Evolutionary conservation across 148 eudicot species (phyloP).

Genomic region (Tetragonia tetragonoides): DNA sequence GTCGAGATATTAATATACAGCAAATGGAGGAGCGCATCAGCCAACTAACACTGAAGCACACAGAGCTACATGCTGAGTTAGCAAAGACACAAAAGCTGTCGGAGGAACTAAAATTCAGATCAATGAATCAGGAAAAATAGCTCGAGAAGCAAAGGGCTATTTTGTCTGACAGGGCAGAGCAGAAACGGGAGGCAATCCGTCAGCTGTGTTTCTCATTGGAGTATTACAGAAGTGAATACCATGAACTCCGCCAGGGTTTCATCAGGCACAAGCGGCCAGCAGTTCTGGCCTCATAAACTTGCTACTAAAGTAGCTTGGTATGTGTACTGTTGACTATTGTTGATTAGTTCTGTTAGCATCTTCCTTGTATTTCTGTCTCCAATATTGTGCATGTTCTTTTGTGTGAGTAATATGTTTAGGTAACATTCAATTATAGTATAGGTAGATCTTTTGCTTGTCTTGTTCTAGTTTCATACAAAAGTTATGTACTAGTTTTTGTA

Average conservation of each 20-base stretch:
- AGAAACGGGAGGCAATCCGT: conserved; percentile 84
- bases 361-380: neutral
- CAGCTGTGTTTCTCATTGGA: conserved; percentile 87
- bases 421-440: conserved; percentile 1
- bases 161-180: conserved; percentile 58
- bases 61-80: conserved; percentile 28
- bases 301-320: neutral
- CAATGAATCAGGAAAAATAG: conserved; percentile 61
- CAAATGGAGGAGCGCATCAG: conserved; percentile 38
- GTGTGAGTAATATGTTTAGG: neutral
- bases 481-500: neutral
- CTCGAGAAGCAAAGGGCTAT: conserved; percentile 41
- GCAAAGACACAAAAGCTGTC: conserved; percentile 32
- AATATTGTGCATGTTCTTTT: neutral
- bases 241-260: conserved; percentile 56
- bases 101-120: conserved; percentile 39
- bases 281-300: conserved; percentile 35
- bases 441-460: neutral
- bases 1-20: conserved; percentile 29
- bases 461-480: neutral
- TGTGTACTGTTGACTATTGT: neutral
- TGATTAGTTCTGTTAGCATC: conserved; percentile 2
- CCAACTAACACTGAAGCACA: conserved; percentile 29
- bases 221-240: conserved; percentile 65
- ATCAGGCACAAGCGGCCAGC: conserved; percentile 39